Evolutionary conservation across 495 filamentous ascomycete genomes (phyloP).

Genomic region (Xylaria grammica): DNA sequence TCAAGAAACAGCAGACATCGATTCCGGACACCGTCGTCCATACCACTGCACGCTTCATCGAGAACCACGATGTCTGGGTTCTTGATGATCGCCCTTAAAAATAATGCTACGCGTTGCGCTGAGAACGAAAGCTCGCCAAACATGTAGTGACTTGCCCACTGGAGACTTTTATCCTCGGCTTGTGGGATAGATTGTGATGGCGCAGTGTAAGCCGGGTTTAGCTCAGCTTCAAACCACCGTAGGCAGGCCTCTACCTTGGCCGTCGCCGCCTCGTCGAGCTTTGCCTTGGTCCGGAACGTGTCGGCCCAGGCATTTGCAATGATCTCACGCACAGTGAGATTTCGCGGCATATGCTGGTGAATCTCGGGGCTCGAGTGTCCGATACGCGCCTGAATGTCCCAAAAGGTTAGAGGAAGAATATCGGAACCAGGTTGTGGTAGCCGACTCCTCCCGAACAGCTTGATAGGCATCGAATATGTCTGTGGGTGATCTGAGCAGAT

Average conservation of each 20-base stretch:
- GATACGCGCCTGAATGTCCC: constrained; percentile 87
- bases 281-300: constrained; percentile 75
- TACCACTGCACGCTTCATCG: constrained; percentile 91
- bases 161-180: constrained; percentile 39
- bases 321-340: constrained; percentile 73
- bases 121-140: constrained; percentile 80
- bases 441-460: constrained; percentile 80
- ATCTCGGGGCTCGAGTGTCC: constrained; percentile 94
- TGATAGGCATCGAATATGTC: constrained; percentile 85
- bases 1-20: constrained; percentile 82
- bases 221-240: constrained; percentile 74
- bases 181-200: background rate
- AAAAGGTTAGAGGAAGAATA: constrained; percentile 78
- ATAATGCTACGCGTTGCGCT: constrained; percentile 82
- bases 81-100: constrained; percentile 82
- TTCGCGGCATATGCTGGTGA: constrained; percentile 86
- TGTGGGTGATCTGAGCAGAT: constrained; percentile 96
- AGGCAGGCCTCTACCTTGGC: constrained; percentile 68
- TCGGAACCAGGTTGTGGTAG: constrained; percentile 71
- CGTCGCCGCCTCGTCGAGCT: constrained; percentile 58
- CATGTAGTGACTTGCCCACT: constrained; percentile 70
- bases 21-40: constrained; percentile 80
- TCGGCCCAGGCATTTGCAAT: constrained; percentile 89
- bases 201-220: constrained; percentile 57
- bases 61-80: constrained; percentile 87